Evolutionary conservation across 306 rosid species (phyloP).

Genomic region (Chamaecrista fasciculata): DNA sequence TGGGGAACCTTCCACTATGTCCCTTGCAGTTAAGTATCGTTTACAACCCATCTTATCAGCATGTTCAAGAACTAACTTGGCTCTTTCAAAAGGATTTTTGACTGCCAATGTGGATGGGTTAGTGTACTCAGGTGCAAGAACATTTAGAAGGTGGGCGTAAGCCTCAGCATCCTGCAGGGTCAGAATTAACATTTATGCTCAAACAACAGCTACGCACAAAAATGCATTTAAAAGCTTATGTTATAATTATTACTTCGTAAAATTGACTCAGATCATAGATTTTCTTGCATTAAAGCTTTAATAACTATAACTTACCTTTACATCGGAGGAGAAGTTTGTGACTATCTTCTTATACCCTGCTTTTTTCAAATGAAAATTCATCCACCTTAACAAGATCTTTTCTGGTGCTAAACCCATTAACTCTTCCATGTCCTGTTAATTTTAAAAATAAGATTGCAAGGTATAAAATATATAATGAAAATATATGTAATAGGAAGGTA

Average conservation of each 20-base stretch:
- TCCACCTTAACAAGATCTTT: slow-evolving; percentile 93
- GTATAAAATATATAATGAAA: neutral
- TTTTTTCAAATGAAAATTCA: slow-evolving; percentile 93
- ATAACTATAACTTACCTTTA: slow-evolving; percentile 60
- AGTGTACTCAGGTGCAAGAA: slow-evolving; percentile 90
- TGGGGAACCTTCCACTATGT: slow-evolving; percentile 95
- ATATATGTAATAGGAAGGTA: slow-evolving; percentile 13
- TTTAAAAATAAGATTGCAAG: slow-evolving; percentile 27
- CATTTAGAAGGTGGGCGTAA: slow-evolving; percentile 86
- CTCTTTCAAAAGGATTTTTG: slow-evolving; percentile 74
- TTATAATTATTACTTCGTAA: neutral
- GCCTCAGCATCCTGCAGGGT: slow-evolving; percentile 88
- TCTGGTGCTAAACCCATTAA: slow-evolving; percentile 93
- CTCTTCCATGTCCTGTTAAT: slow-evolving; percentile 90
- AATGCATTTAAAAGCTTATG: neutral
- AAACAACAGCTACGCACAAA: slow-evolving; percentile 16
- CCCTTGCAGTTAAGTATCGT: slow-evolving; percentile 87
- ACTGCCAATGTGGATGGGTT: slow-evolving; percentile 71
- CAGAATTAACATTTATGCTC: slow-evolving; percentile 26
- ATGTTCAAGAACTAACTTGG: slow-evolving; percentile 92
- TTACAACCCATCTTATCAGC: slow-evolving; percentile 97
- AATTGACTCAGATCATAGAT: neutral
- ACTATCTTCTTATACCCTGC: slow-evolving; percentile 73
- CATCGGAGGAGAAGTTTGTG: slow-evolving; percentile 89
- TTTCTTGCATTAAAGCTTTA: neutral